phyloP scores from a whole-genome alignment of 176 grass and related monocot species.

The Dendrocalamus sinicus region DNA sequence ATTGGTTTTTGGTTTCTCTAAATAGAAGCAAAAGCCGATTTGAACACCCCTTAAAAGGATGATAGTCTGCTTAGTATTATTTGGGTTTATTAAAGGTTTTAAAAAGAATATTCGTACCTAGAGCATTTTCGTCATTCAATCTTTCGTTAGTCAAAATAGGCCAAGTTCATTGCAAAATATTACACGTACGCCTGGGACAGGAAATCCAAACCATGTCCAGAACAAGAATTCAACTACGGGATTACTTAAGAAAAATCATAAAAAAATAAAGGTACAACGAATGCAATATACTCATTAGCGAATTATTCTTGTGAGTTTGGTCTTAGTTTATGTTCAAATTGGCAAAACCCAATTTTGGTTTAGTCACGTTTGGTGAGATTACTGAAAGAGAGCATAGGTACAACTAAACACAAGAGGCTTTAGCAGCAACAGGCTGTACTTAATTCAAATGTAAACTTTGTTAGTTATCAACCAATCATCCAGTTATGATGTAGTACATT shows the following conservation, averaged over 20 bases:
- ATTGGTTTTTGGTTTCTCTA: too few species aligned
- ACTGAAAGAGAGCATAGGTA: conserved; percentile 6
- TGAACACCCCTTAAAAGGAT: background rate
- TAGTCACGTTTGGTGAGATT: conserved; percentile 20
- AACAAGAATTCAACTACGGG: background rate
- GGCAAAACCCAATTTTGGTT: background rate
- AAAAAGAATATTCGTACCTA: background rate
- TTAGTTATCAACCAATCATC: background rate
- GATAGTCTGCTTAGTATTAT: background rate
- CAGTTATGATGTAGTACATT: conserved; percentile 18
- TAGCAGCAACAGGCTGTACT: background rate
- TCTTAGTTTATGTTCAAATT: conserved; percentile 20
- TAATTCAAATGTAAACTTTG: background rate
- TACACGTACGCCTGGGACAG: background rate
- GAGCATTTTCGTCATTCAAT: background rate
- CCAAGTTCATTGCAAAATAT: conserved; percentile 10
- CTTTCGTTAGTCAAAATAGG: background rate
- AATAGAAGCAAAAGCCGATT: too few species aligned
- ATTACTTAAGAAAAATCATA: background rate
- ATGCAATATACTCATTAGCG: background rate
- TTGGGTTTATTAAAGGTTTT: background rate
- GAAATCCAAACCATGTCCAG: background rate
- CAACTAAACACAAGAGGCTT: background rate
- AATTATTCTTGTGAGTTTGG: background rate
- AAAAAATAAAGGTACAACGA: background rate